Conservation (phyloP, 805 yeast genomes). For the Nakazawaea populi region DNA sequence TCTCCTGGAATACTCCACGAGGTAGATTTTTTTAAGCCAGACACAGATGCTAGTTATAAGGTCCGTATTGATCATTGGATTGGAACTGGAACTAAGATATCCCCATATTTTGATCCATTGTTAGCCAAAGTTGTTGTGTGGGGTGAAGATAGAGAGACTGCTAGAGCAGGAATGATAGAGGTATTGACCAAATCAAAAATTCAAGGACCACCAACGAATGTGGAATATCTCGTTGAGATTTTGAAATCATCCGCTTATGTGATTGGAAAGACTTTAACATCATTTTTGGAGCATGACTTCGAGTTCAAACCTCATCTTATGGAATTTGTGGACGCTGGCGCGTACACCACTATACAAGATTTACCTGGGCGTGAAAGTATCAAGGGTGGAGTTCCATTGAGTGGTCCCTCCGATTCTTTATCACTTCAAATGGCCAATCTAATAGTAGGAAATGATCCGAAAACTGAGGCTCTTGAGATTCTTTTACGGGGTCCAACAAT, state of each 20-base stretch:
- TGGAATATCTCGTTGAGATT: slow-evolving; percentile 19
- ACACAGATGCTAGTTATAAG: neutral
- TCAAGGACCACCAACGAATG: slow-evolving; percentile 23
- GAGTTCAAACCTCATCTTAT: slow-evolving; percentile 17
- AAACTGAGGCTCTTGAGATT: slow-evolving; percentile 20
- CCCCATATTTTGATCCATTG: slow-evolving; percentile 26
- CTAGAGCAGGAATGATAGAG: slow-evolving; percentile 17
- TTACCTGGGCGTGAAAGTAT: slow-evolving; percentile 26
- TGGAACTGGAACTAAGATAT: slow-evolving; percentile 19
- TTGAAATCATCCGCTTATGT: slow-evolving; percentile 13
- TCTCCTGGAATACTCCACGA: slow-evolving; percentile 22
- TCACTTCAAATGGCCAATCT: slow-evolving; percentile 21
- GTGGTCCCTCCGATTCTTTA: slow-evolving; percentile 23
- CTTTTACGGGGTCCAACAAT: slow-evolving; percentile 21
- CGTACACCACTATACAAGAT: slow-evolving; percentile 49
- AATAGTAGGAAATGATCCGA: slow-evolving; percentile 18
- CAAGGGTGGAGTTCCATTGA: slow-evolving; percentile 22
- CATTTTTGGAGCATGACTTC: slow-evolving; percentile 15
- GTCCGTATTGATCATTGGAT: slow-evolving; percentile 23
- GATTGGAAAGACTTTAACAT: slow-evolving; percentile 18
- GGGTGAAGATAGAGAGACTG: slow-evolving; percentile 16
- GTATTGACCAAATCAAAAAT: slow-evolving; percentile 15
- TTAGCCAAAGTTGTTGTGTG: slow-evolving; percentile 24
- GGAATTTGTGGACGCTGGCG: slow-evolving; percentile 32
- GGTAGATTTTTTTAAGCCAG: slow-evolving; percentile 14